Conservation (phyloP, 305 asterid genomes). For the Salvia sclarea region DNA sequence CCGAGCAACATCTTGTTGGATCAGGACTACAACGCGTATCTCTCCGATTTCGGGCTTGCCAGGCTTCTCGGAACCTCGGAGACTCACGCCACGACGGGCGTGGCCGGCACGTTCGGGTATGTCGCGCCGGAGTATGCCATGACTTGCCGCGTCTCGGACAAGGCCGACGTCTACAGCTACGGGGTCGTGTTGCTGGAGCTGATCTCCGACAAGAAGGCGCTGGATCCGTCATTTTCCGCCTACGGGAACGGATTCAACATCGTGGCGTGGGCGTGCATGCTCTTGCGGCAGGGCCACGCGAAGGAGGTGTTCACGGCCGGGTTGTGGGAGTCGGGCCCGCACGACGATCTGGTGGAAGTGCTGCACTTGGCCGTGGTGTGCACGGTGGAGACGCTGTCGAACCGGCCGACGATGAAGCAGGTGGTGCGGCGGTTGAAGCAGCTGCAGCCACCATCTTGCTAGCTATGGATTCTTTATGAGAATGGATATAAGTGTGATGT, state of each 20-base stretch:
- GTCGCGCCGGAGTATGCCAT: conserved; percentile 95
- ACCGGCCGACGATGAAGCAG: conserved; percentile 91
- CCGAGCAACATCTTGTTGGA: conserved; percentile 89
- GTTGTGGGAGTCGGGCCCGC: conserved; percentile 89
- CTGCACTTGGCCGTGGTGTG: conserved; percentile 82
- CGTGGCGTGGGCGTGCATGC: conserved; percentile 92
- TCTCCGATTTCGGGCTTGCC: conserved; percentile 91
- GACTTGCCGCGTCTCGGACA: conserved; percentile 93
- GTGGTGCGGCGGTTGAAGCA: conserved; percentile 85
- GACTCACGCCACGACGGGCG: conserved; percentile 90
- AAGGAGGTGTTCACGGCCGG: conserved; percentile 85
- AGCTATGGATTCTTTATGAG: conserved; percentile 25
- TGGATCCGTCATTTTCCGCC: conserved; percentile 86
- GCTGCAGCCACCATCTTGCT: conserved; percentile 83
- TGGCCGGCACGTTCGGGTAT: conserved; percentile 91
- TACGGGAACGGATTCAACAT: conserved; percentile 82
- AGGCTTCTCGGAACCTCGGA: conserved; percentile 81
- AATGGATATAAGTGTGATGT: conserved; percentile 25
- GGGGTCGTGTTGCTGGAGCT: conserved; percentile 90
- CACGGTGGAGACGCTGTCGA: conserved; percentile 75
- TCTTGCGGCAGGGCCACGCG: conserved; percentile 73
- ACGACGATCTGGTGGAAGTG: conserved; percentile 82
- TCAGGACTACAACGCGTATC: conserved; percentile 76
- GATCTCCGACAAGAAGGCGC: conserved; percentile 83
- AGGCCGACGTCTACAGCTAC: conserved; percentile 92